These are phyloP conservation scores for Talaromyces ruber DNA, from an alignment of 495 filamentous ascomycete species.

Conservation along the genomic window DNA sequence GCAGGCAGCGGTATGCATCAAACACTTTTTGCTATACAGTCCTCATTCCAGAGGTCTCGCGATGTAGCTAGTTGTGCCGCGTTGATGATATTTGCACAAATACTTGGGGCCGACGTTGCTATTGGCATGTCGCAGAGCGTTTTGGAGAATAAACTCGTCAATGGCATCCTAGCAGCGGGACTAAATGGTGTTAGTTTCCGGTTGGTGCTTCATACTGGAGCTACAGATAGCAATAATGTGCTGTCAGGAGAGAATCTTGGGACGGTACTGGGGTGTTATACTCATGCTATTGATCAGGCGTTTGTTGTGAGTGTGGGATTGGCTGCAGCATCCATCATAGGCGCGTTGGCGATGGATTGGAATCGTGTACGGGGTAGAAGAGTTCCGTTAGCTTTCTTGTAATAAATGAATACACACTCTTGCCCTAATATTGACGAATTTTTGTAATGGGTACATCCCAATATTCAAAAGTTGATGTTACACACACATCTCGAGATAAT, in stretches of 20 bases:
- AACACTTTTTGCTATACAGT: constrained; percentile 58
- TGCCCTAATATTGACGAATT: too few species aligned
- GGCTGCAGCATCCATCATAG: constrained; percentile 11
- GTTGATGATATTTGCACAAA: constrained; percentile 61
- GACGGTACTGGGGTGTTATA: constrained; percentile 16
- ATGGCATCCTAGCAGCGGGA: constrained; percentile 3
- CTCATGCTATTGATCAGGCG: constrained; percentile 14
- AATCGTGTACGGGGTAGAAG: neutral
- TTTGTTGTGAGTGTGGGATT: constrained; percentile 18
- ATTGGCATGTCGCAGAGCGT: constrained; percentile 68
- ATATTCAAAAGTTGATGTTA: too few species aligned
- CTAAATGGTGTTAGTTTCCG: neutral
- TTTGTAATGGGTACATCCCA: too few species aligned
- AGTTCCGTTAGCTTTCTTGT: neutral
- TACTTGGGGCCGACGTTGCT: constrained; percentile 63
- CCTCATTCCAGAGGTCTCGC: constrained; percentile 42
- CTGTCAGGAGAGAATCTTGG: neutral
- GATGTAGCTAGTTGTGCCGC: constrained; percentile 54
- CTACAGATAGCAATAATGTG: neutral
- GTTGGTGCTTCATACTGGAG: neutral
- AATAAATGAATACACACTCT: neutral
- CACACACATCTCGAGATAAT: too few species aligned
- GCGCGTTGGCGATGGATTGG: constrained; percentile 13
- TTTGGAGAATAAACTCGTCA: constrained; percentile 61
- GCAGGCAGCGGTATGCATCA: constrained; percentile 25